A percentile compares a stretch with the other conserved stretches of the same genome.
phyloP scores from a whole-genome alignment of 495 filamentous ascomycete species.

The Aspergillus wentii region DNA sequence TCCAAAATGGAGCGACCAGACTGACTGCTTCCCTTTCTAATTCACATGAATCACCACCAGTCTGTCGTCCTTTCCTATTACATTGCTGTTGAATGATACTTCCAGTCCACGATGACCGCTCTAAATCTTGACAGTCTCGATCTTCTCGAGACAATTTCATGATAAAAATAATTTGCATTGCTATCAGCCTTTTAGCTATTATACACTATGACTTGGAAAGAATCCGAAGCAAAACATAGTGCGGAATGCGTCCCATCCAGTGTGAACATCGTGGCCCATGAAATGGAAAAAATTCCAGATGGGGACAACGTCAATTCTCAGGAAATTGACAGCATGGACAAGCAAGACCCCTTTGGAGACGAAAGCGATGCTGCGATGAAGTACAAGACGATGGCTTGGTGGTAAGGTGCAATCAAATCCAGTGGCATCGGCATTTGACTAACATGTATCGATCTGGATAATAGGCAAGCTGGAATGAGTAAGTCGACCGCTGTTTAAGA shows the following conservation, averaged over 20 bases:
- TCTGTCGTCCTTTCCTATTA: too few species aligned
- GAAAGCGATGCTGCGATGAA: conserved; percentile 21
- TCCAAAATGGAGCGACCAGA: too few species aligned
- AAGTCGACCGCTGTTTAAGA: too few species aligned
- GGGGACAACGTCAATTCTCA: not conserved
- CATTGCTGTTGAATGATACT: too few species aligned
- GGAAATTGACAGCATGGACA: not conserved
- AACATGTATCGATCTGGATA: not conserved
- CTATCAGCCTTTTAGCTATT: not conserved
- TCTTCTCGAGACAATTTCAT: too few species aligned
- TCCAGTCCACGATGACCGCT: too few species aligned
- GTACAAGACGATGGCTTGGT: conserved; percentile 35
- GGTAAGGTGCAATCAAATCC: conserved; percentile 17
- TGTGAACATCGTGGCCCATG: not conserved
- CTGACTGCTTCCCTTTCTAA: too few species aligned
- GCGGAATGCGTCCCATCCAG: too few species aligned
- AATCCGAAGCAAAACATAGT: not conserved
- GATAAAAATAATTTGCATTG: too few species aligned
- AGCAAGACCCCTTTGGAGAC: conserved; percentile 28
- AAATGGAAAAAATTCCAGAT: conserved; percentile 3
- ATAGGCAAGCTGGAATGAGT: conserved; percentile 33
- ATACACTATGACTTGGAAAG: not conserved
- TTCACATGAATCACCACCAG: too few species aligned
- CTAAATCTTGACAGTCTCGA: too few species aligned
- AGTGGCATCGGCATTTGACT: not conserved